Evolutionary conservation across 352 stramenopile species (phyloP).

Genomic region (Pythium rhizo-oryzae): DNA sequence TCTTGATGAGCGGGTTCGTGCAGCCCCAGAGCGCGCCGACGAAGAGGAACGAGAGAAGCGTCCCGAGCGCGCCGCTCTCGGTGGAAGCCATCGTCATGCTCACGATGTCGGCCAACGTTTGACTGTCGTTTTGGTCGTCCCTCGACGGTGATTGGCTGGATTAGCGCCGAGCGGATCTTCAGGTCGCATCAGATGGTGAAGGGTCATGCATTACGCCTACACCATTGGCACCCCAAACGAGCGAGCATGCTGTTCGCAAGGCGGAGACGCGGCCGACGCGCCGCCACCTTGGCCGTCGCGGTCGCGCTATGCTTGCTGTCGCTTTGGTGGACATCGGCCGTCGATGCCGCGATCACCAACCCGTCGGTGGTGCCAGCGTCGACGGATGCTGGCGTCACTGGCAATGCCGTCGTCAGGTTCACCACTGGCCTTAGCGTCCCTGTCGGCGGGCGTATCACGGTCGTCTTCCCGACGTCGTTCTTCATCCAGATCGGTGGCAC

Average conservation of each 20-base stretch:
- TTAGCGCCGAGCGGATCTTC: not conserved
- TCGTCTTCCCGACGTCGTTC: constrained; percentile 59
- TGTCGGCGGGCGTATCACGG: constrained; percentile 43
- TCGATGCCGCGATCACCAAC: constrained; percentile 36
- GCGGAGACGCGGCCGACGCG: not conserved
- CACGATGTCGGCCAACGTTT: too few relatives aligned
- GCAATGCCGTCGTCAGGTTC: constrained; percentile 40
- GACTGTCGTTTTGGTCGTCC: not conserved
- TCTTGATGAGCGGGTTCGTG: constrained; percentile 86
- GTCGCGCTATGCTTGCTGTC: not conserved
- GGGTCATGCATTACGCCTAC: constrained; percentile 1
- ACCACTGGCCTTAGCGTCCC: constrained; percentile 37
- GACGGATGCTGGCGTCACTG: constrained; percentile 36
- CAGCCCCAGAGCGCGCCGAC: constrained; percentile 87
- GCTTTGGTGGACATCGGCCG: not conserved
- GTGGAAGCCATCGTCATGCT: not conserved
- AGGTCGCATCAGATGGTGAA: constrained; percentile 12
- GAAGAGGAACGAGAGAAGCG: constrained; percentile 78
- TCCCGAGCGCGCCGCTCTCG: constrained; percentile 25
- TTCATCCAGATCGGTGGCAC: constrained; percentile 34
- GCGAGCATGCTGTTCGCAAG: not conserved
- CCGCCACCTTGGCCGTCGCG: not conserved
- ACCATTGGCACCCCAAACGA: not conserved
- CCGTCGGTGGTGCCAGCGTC: constrained; percentile 36
- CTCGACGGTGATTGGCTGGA: constrained; percentile 9